Evolutionary conservation across 1,139 yeast species (phyloP).

Genomic region (Scheffersomyces stambukii): DNA sequence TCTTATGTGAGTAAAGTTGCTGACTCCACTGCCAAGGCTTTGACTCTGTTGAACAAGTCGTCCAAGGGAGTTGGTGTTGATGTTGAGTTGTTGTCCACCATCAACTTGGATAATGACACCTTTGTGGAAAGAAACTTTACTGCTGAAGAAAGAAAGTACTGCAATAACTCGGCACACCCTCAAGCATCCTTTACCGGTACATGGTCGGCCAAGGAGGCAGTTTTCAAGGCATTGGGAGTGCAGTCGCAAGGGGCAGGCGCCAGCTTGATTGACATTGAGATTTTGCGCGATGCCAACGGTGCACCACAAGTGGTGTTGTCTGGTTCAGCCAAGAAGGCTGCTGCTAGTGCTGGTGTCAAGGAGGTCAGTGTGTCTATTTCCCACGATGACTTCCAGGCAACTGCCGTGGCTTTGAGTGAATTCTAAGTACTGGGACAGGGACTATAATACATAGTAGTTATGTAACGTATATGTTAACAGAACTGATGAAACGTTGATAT

Average conservation of each 20-base stretch:
- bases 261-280: slow-evolving; percentile 84
- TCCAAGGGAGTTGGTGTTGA: slow-evolving; percentile 92
- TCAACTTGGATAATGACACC: slow-evolving; percentile 82
- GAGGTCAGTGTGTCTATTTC: slow-evolving; percentile 82
- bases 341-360: slow-evolving; percentile 65
- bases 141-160: slow-evolving; percentile 70
- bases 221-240: slow-evolving; percentile 90
- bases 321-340: slow-evolving; percentile 76
- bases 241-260: slow-evolving; percentile 95
- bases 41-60: slow-evolving; percentile 42
- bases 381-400: slow-evolving; percentile 95
- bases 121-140: slow-evolving; percentile 93
- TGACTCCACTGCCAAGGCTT: slow-evolving; percentile 46
- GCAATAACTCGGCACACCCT: slow-evolving; percentile 66
- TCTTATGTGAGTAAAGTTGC: slow-evolving; percentile 35
- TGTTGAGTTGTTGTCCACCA: slow-evolving; percentile 79
- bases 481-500: no score
- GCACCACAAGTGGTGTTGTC: slow-evolving; percentile 76
- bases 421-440: no score
- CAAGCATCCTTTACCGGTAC: slow-evolving; percentile 95
- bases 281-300: slow-evolving; percentile 67
- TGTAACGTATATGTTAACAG: no score
- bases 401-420: slow-evolving; percentile 92
- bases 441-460: no score
- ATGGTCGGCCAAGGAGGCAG: slow-evolving; percentile 99